Percentiles rank a stretch among this genome's conserved stretches.
Conservation (phyloP, 768 basidiomycete genomes). For the Tricholoma matsutake region DNA sequence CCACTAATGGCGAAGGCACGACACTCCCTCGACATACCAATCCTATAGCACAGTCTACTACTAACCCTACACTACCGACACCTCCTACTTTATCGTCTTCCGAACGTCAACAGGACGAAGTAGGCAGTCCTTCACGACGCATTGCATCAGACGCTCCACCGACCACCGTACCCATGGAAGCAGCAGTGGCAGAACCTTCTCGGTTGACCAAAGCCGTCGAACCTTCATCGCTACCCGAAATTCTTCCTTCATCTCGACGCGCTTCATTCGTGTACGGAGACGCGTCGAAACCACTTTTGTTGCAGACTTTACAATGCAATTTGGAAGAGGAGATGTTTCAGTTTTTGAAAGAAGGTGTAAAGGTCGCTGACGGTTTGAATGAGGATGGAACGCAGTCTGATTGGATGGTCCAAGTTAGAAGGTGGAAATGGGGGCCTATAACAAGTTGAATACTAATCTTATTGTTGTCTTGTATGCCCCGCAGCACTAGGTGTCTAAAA, state of each 20-base stretch:
- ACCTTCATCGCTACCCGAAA: background rate
- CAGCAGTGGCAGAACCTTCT: background rate
- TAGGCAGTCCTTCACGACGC: background rate
- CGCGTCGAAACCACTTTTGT: slow-evolving; percentile 20
- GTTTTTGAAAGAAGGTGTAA: slow-evolving; percentile 37
- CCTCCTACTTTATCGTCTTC: background rate
- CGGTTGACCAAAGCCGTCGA: background rate
- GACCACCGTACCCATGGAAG: background rate
- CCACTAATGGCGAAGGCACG: background rate
- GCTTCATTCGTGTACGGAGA: slow-evolving; percentile 10
- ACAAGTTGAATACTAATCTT: background rate
- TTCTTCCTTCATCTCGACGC: slow-evolving; percentile 3
- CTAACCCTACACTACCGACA: background rate
- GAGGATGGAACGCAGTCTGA: slow-evolving; percentile 24
- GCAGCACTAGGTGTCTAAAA: no score
- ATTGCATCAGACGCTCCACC: background rate
- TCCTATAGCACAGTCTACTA: background rate
- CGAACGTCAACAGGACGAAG: background rate
- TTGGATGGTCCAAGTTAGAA: slow-evolving; percentile 39
- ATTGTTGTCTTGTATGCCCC: no score
- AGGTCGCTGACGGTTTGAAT: slow-evolving; percentile 25
- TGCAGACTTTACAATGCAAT: slow-evolving; percentile 37
- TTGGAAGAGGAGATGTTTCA: slow-evolving; percentile 35
- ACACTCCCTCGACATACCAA: background rate
- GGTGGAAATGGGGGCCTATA: slow-evolving; percentile 39